Evolutionary conservation across 306 rosid genomes (phyloP).

Genomic region (Begonia peltatifolia): DNA sequence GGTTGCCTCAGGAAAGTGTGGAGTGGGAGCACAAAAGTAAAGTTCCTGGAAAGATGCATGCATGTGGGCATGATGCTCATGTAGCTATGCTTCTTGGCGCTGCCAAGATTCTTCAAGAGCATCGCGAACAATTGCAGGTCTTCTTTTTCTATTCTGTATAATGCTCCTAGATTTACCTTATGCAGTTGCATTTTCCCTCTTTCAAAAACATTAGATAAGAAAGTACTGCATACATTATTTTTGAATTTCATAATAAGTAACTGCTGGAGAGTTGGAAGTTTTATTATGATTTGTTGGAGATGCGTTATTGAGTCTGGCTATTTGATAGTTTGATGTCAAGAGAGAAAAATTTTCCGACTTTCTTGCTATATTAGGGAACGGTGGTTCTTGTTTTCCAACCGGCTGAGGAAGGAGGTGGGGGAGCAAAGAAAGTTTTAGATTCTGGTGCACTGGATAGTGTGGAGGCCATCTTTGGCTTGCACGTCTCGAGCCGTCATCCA

Average conservation of each 20-base stretch:
- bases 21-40: conserved; percentile 92
- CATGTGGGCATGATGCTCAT: conserved; percentile 93
- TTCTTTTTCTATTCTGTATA: too few relatives aligned
- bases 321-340: too few relatives aligned
- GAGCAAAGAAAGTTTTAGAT: conserved; percentile 62
- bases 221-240: too few relatives aligned
- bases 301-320: too few relatives aligned
- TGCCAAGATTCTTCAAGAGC: conserved; percentile 57
- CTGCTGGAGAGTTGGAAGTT: too few relatives aligned
- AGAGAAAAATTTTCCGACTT: too few relatives aligned
- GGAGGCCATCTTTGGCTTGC: conserved; percentile 67
- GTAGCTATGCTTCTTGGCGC: conserved; percentile 95
- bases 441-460: conserved; percentile 45
- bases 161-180: too few relatives aligned
- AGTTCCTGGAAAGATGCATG: conserved; percentile 90
- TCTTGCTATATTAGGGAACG: conserved; percentile 40
- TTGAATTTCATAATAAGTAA: too few relatives aligned
- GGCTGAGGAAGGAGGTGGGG: conserved; percentile 88
- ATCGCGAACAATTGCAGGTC: conserved; percentile 3
- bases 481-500: conserved; percentile 15
- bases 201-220: too few relatives aligned
- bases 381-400: conserved; percentile 87
- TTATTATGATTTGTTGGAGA: too few relatives aligned
- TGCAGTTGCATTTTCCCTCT: too few relatives aligned
- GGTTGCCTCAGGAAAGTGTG: conserved; percentile 40